phyloP scores from a whole-genome alignment of 257 asterid species.

The Solanum medicagineum region DNA sequence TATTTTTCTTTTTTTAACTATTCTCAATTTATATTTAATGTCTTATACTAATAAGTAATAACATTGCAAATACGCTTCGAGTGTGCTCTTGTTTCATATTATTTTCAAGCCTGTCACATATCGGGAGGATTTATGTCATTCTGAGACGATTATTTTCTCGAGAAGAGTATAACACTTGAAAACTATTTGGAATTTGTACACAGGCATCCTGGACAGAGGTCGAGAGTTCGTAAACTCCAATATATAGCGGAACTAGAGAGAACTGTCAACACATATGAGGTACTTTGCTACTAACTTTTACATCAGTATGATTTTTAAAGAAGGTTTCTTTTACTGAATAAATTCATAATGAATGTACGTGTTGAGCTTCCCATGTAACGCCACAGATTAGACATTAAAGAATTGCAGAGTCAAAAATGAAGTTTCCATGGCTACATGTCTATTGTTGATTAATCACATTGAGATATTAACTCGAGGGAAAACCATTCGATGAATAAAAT shows the following conservation, averaged over 20 bases:
- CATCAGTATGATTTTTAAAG: not conserved
- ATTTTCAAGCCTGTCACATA: not conserved
- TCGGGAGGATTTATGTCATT: not conserved
- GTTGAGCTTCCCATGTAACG: not conserved
- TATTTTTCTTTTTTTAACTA: not conserved
- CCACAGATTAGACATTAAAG: not conserved
- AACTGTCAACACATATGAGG: conserved; percentile 60
- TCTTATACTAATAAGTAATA: not conserved
- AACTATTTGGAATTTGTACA: not conserved
- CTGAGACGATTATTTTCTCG: not conserved
- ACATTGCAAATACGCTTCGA: not conserved
- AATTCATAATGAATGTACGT: not conserved
- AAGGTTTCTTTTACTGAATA: not conserved
- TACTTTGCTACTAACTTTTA: conserved; percentile 1
- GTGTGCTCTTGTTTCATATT: not conserved
- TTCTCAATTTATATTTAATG: not conserved
- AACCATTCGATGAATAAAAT: not conserved
- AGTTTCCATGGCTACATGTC: not conserved
- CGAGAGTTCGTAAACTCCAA: conserved; percentile 71
- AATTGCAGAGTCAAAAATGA: not conserved
- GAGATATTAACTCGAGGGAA: not conserved
- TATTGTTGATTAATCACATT: not conserved
- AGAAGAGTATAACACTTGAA: not conserved
- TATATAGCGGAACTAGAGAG: conserved; percentile 75
- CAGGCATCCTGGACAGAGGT: conserved; percentile 87